Base-by-base conservation (phyloP, 2,329 filamentous ascomycete species). In the Parascedosporium putredinis region DNA sequence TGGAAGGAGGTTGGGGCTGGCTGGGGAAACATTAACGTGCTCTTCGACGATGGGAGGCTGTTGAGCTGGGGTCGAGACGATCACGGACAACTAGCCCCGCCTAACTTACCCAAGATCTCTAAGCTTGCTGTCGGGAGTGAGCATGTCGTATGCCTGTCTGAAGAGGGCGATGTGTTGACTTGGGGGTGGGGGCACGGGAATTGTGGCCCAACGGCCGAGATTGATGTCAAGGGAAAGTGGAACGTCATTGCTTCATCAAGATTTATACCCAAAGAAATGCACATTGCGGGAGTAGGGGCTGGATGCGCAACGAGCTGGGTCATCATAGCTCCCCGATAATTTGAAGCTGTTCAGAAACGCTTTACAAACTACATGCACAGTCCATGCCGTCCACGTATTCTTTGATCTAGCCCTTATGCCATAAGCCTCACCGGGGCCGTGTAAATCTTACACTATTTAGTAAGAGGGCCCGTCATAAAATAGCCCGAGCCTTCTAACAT, bases 141-240 rank as follows among this genome's bases (percentile, higher is more conserved):
- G 65, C 93, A 98, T 64, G 81, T 79, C n/a, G 66, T 97, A 54
- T 87, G 81, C 7, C 65, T 91, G 23, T 81, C 85, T 0, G 67
- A 67, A 8, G 71, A 75, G 18, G 79, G 79, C 1, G 76, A 83
- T 47, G 79, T 95, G 1, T 67, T 94, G 45, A 79, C 87, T 1
- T 97, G 91, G 88, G 93, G 93, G 18, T 98, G 93, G 93, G 90
- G 89, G 66, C 93, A 98, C 67, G 93, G 93, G 1, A 98, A 98
- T 63, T 98, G 93, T 63, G 93, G 93, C 3, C 78, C 80, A 31
- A 71, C 76, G 10, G 78, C 81, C 53, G 69, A 74, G 16, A 81
- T 79, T 46, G 79, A 86, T 64, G 81, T 89, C 43, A 84, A 83
- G 55, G 83, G 77, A 8, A 73, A 72, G 52, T 87, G 77, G 72